Evolutionary conservation across 2,329 filamentous ascomycete species (phyloP).

Genomic region (Piedraia hortae): DNA sequence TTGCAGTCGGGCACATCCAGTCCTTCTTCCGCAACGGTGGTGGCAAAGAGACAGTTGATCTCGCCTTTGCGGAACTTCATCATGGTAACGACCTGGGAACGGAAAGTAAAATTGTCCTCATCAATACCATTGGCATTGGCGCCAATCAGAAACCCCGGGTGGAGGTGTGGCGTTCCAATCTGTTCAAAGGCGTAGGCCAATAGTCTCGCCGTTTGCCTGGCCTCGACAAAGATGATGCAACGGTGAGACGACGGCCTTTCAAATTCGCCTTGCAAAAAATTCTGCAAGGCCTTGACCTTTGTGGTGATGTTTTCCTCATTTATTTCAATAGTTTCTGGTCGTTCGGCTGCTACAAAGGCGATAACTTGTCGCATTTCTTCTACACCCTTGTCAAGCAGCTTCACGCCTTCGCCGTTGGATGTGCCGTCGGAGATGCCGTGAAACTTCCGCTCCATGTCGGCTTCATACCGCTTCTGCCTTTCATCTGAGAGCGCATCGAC

Average conservation of each 20-base stretch:
- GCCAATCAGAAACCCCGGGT: conserved; percentile 36
- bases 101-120: conserved; percentile 37
- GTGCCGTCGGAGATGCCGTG: conserved; percentile 8
- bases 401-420: conserved; percentile 3
- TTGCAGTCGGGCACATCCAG: conserved; percentile 40
- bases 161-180: conserved; percentile 31
- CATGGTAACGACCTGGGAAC: conserved; percentile 47
- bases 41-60: conserved; percentile 34
- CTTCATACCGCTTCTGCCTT: conserved; percentile 7
- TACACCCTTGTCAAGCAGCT: conserved; percentile 23
- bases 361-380: conserved; percentile 30
- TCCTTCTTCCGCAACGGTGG: conserved; percentile 37
- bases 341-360: conserved; percentile 11
- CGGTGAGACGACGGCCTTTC: conserved; percentile 27
- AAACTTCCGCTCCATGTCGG: conserved; percentile 8
- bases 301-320: conserved; percentile 27
- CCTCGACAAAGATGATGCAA: conserved; percentile 72
- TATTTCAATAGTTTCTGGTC: conserved; percentile 2
- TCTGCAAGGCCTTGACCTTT: conserved; percentile 39
- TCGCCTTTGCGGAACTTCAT: conserved; percentile 32
- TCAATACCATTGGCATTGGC: conserved; percentile 14
- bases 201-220: conserved; percentile 48
- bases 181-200: conserved; percentile 37
- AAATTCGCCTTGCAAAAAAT: conserved; percentile 36
- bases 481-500: conserved; percentile 5